Base-by-base conservation (phyloP, 2,329 filamentous ascomycete species). In the Aspergillus sp. region DNA sequence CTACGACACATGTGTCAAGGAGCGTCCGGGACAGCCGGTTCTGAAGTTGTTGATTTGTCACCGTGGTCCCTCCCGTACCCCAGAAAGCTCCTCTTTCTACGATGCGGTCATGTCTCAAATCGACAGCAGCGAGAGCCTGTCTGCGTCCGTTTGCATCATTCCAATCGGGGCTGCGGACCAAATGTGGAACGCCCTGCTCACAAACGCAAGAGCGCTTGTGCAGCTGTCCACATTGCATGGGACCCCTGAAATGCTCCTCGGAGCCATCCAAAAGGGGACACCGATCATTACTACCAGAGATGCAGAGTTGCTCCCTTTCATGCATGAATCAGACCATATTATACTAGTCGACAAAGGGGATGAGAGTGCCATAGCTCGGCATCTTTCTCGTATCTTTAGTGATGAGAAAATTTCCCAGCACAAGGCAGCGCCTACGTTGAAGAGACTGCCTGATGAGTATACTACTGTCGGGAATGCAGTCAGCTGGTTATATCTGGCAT, bases 401-500 rank as follows among this genome's bases (percentile, higher is more conserved):
- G 81, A 91, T 65, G 68, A 83, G 2, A 80, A 84, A 21, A 79
- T 90, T 15, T 89, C 90, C 73, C 76, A 83, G 55, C 79, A 79
- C 59, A 90, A 21, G 15, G 4, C 41, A n/a, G 7, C 5, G 5
- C n/a, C 41, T 25, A 89, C 89, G 2, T 38, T 39, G 2, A 25
- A 50, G 6, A 38, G 9, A 9, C 13, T 61, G 6, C 19, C 0
- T 78, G 90, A 92, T 69, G 90, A 93, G 72, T 88, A 92, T 0
- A 85, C 87, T 58, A 93, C 90, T 0, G 88, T 91, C 0, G 90
- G 90, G 0, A 92, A 92, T 72, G 88, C 87, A 1, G 79, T 92
- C 4, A 80, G 79, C 12, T 93, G 90, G 89, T 84, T 90, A 73
- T 92, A 90, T 72, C 80, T 92, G 17, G 89, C 88, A 1, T 84